Evolutionary conservation across 495 filamentous ascomycete genomes (phyloP).

Genomic region (Bacidia rubella): DNA sequence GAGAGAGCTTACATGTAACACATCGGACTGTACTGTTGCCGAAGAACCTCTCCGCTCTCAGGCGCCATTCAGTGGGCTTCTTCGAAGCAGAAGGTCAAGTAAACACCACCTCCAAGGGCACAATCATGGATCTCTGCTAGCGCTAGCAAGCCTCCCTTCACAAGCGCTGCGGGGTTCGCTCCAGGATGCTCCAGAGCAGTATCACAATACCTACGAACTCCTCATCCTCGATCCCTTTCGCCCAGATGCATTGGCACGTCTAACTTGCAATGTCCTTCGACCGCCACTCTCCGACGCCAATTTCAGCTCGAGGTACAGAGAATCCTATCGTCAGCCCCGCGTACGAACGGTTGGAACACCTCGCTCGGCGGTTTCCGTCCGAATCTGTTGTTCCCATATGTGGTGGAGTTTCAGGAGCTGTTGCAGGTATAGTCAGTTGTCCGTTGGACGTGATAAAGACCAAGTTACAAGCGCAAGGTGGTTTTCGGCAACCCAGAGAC

Average conservation of each 20-base stretch:
- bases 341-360: conserved; percentile 42
- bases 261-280: conserved; percentile 18
- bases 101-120: too few relatives aligned
- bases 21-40: too few relatives aligned
- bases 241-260: neutral
- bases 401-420: conserved; percentile 77
- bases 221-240: neutral
- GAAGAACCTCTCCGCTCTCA: too few relatives aligned
- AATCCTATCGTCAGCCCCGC: conserved; percentile 17
- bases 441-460: conserved; percentile 99
- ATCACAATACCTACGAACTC: neutral
- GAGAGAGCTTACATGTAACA: neutral
- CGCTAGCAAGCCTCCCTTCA: conserved; percentile 12
- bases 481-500: conserved; percentile 40
- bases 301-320: conserved; percentile 8
- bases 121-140: conserved; percentile 12
- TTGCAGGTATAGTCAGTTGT: conserved; percentile 88
- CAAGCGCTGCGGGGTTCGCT: conserved; percentile 19
- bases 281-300: conserved; percentile 13
- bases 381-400: conserved; percentile 51
- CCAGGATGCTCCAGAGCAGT: conserved; percentile 13
- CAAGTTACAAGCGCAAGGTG: conserved; percentile 90
- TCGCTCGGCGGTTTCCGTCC: conserved; percentile 36
- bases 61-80: too few relatives aligned
- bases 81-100: too few relatives aligned